phyloP scores from a whole-genome alignment of 768 basidiomycete species.

The Naganishia vaughanmartiniae region DNA sequence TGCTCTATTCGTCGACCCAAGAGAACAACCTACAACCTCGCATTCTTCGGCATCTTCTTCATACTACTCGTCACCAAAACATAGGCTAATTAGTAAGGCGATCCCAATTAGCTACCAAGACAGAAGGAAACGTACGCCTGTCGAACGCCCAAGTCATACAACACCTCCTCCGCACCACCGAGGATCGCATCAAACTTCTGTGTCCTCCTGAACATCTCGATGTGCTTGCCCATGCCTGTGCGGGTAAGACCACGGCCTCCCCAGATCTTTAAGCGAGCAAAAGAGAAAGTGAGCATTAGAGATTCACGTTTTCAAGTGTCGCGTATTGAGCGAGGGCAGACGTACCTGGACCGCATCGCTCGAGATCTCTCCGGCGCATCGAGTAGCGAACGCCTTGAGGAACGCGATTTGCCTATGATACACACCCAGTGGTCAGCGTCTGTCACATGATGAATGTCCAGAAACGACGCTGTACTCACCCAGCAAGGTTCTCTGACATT shows the following conservation, averaged over 20 bases:
- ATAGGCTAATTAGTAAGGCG: neutral
- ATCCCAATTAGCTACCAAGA: neutral
- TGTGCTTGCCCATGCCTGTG: conserved; percentile 58
- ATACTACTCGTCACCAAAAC: neutral
- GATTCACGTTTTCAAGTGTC: no score
- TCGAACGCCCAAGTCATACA: conserved; percentile 50
- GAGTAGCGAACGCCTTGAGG: conserved; percentile 74
- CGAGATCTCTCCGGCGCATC: conserved; percentile 73
- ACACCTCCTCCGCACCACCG: conserved; percentile 34
- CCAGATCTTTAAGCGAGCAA: conserved; percentile 57
- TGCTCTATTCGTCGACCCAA: no score
- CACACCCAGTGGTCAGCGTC: neutral
- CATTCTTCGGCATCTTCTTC: conserved; percentile 32
- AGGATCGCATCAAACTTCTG: conserved; percentile 53
- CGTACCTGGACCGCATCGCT: conserved; percentile 65
- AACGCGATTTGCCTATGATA: conserved; percentile 64
- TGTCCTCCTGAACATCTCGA: conserved; percentile 50
- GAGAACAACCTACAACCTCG: conserved; percentile 12
- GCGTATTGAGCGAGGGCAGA: neutral
- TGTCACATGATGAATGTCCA: no score
- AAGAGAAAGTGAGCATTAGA: neutral
- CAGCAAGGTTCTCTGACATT: conserved; percentile 70
- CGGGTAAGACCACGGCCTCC: conserved; percentile 81
- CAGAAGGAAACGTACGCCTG: conserved; percentile 40
- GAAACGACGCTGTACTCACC: conserved; percentile 53